Evolutionary conservation across 306 rosid species (phyloP), one percentile per base, ranked within the genome.

Genomic region (Rubus idaeus): DNA sequence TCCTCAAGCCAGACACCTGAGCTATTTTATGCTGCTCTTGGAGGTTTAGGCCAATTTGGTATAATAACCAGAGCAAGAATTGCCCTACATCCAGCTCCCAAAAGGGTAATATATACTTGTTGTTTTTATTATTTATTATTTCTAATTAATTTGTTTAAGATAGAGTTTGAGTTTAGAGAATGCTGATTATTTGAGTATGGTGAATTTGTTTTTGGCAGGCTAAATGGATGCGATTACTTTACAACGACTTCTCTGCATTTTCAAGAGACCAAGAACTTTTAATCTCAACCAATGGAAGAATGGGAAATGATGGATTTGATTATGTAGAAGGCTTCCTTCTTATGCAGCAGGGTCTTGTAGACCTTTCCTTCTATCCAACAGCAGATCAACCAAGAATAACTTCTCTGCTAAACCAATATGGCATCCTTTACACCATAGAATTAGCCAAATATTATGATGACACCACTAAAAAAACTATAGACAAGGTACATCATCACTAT

Each of bases 11-110:
- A 62, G 0, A 82, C 78, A 30, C 72, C 93, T 1, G 89, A 88
- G 18, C 86, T 96, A 65, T 96, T 92, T 81, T 68, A 89, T 53
- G 87, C 84, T 0, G 96, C 81, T 55, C 94, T 96, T 16, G 98
- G 99, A 75, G 99, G 99, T 53, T 80, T 96, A 73, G 99, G 99
- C 5, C 98, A 96, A 80, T 91, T 96, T 81, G 97, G 99, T 1
- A 69, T 96, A 3, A 92, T 96, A 75, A 88, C 94, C 45, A 83
- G 99, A 80, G 99, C 97, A 73, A 91, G 96, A 80, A 89, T 96
- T 65, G 87, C 96, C 73, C 84, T 91, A 17, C 84, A 78, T 1
- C 78, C 91, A 8, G 88, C 97, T 66, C 94, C 96, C 2, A 82
- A 58, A 0, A 92, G 88, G 93, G 99, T 79, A 89, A 47, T 70